These are phyloP conservation scores for Besnoitia besnoiti DNA, from an alignment of 169 alveolate species.

Conservation along the genomic window DNA sequence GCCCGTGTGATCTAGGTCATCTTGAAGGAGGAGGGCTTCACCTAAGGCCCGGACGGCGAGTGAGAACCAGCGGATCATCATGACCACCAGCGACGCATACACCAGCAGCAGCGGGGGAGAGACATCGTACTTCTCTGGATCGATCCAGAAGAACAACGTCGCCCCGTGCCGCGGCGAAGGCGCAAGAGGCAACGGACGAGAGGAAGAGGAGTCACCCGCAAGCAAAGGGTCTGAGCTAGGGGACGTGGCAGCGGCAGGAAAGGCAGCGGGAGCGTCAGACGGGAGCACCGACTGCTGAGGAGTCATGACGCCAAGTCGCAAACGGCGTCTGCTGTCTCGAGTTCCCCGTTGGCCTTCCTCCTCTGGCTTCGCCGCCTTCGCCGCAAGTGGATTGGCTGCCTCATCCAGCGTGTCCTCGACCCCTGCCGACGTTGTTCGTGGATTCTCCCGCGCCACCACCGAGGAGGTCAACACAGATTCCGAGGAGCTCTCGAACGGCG, in stretches of 20 bases:
- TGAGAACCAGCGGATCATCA: conserved; percentile 3
- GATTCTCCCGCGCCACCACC: too few species aligned
- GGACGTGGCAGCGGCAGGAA: too few species aligned
- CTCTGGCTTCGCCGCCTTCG: not conserved
- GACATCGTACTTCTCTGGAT: not conserved
- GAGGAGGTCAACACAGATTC: too few species aligned
- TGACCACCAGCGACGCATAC: not conserved
- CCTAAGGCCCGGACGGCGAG: conserved; percentile 6
- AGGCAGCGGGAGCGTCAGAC: too few species aligned
- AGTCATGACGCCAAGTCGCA: not conserved
- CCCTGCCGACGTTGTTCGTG: not conserved
- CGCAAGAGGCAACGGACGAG: not conserved
- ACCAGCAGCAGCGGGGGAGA: not conserved
- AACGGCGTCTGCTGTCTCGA: not conserved
- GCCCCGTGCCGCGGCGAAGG: not conserved
- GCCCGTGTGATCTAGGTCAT: not conserved
- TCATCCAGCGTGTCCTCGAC: not conserved
- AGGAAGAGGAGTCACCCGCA: too few species aligned
- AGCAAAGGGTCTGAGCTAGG: too few species aligned
- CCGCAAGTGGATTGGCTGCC: not conserved
- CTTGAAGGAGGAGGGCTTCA: conserved; percentile 1
- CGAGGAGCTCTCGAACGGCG: too few species aligned
- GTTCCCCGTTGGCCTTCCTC: not conserved
- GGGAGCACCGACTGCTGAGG: too few species aligned
- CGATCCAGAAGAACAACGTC: not conserved